Percentiles rank a stretch among this genome's conserved stretches.
Evolutionary conservation across 2,329 filamentous ascomycete species (phyloP).

Genomic region (Exophiala alcalophila): DNA sequence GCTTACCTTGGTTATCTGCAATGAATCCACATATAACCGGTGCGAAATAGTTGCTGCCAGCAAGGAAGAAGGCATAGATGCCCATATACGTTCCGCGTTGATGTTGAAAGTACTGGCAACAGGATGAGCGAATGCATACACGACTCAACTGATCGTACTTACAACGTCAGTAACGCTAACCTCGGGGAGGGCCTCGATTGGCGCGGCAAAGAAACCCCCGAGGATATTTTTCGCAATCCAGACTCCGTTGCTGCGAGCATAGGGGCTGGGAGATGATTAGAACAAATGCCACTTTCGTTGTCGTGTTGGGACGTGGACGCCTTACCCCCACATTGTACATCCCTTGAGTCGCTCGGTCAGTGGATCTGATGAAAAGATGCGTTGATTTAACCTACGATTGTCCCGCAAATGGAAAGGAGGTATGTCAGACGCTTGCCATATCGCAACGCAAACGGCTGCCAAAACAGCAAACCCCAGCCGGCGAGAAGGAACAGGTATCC

Average conservation of each 20-base stretch:
- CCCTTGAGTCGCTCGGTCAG: background rate
- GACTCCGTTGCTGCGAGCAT: slow-evolving; percentile 45
- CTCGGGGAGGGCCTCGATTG: slow-evolving; percentile 50
- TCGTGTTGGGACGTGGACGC: too few relatives aligned
- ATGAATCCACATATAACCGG: slow-evolving; percentile 38
- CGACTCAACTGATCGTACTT: slow-evolving; percentile 16
- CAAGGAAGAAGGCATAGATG: slow-evolving; percentile 26
- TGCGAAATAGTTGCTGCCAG: slow-evolving; percentile 32
- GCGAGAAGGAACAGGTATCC: slow-evolving; percentile 45
- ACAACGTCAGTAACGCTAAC: slow-evolving; percentile 47
- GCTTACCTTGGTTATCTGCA: slow-evolving; percentile 24
- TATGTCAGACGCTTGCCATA: slow-evolving; percentile 39
- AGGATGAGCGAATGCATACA: too few relatives aligned
- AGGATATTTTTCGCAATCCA: slow-evolving; percentile 51
- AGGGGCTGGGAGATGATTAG: too few relatives aligned
- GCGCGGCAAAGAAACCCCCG: slow-evolving; percentile 48
- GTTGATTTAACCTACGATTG: slow-evolving; percentile 30
- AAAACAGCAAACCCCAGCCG: slow-evolving; percentile 40
- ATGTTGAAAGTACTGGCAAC: slow-evolving; percentile 37
- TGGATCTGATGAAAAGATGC: background rate
- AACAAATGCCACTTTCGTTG: too few relatives aligned
- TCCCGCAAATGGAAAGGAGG: slow-evolving; percentile 33
- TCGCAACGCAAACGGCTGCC: slow-evolving; percentile 48
- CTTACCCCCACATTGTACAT: too few relatives aligned
- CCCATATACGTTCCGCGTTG: slow-evolving; percentile 28